phyloP scores from a whole-genome alignment of 345 rosid species.

The Physaria fendleri region DNA sequence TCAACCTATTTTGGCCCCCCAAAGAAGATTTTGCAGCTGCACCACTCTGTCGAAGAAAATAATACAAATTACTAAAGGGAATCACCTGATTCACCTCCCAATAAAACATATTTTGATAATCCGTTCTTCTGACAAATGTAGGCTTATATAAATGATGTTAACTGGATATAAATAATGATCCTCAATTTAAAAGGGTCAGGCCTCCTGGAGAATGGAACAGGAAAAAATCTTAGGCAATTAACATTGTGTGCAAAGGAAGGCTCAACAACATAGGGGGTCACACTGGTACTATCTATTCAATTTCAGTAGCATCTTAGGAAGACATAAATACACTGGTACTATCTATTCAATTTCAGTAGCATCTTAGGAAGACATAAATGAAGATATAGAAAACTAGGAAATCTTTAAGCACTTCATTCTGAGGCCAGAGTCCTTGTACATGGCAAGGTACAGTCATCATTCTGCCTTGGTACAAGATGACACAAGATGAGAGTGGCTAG shows the following conservation, averaged over 20 bases:
- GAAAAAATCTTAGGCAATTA: not conserved
- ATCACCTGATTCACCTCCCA: not conserved
- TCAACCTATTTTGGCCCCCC: slow-evolving; percentile 40
- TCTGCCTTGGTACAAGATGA: too few species aligned
- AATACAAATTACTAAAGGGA: slow-evolving; percentile 4
- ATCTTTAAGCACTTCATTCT: not conserved
- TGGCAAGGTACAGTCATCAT: too few species aligned
- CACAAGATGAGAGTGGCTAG: too few species aligned
- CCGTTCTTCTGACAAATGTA: slow-evolving; percentile 6
- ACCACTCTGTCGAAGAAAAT: slow-evolving; percentile 33
- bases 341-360: not conserved
- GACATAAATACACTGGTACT: not conserved
- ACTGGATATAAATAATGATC: not conserved
- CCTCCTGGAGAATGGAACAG: not conserved
- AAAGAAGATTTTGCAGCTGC: slow-evolving; percentile 40
- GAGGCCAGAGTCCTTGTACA: too few species aligned
- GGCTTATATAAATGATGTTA: not conserved
- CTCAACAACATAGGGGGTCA: not conserved
- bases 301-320: not conserved
- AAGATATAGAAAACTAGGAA: not conserved
- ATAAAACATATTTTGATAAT: slow-evolving; percentile 2
- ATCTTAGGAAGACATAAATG: not conserved
- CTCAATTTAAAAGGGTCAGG: not conserved
- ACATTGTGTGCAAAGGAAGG: not conserved
- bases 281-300: not conserved